phyloP scores from a whole-genome alignment of 345 rosid species.

The Reutealis trisperma region DNA sequence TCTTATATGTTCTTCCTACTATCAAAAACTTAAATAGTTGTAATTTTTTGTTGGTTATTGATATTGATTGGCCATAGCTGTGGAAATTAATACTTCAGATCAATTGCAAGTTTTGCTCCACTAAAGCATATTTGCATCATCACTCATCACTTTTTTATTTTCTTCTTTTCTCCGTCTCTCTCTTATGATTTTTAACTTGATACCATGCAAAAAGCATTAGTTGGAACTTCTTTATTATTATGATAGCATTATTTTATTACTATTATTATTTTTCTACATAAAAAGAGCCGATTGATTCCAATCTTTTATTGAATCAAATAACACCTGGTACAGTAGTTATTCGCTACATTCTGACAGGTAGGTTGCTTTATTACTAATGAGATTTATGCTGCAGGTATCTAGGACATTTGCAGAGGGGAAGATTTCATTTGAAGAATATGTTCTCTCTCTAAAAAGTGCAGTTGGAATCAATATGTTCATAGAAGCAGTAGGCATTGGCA shows the following conservation, averaged over 20 bases:
- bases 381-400: constrained; percentile 29
- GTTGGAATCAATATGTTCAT: constrained; percentile 47
- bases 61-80: no score
- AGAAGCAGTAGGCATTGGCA: constrained; percentile 57
- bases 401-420: constrained; percentile 54
- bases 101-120: not conserved
- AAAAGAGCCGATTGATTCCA: not conserved
- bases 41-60: no score
- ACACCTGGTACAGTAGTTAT: not conserved
- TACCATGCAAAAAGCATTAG: not conserved
- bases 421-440: constrained; percentile 57
- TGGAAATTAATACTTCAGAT: no score
- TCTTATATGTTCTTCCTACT: no score
- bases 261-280: not conserved
- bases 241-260: no score
- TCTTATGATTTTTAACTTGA: no score
- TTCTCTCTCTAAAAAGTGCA: constrained; percentile 51
- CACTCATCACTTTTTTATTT: not conserved
- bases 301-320: not conserved
- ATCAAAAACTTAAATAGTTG: no score
- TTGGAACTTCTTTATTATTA: not conserved
- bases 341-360: not conserved
- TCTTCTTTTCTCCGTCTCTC: not conserved
- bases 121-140: not conserved
- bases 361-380: not conserved